Percentiles rank a stretch among this genome's conserved stretches.
These are phyloP conservation scores for Xylaria sp. DNA, from an alignment of 2,329 filamentous ascomycete species.

Conservation along the genomic window DNA sequence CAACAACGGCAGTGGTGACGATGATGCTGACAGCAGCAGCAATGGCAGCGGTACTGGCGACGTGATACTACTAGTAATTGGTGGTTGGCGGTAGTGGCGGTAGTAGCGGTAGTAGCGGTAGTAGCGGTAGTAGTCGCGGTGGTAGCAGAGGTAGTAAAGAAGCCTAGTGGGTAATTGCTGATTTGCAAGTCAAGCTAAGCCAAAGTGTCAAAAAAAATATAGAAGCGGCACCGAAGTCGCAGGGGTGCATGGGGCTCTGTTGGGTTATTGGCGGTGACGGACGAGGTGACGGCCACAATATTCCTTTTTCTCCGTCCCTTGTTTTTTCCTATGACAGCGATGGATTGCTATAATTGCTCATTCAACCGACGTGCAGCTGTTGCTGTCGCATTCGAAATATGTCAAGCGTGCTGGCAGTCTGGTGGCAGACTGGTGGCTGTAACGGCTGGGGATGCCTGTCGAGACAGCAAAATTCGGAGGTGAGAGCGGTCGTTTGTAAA, in stretches of 20 bases:
- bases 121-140: too few species aligned
- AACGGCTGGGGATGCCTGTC: not conserved
- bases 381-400: not conserved
- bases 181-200: not conserved
- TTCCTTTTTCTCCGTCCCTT: too few species aligned
- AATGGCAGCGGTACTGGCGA: not conserved
- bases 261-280: conserved; percentile 8
- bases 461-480: not conserved
- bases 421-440: not conserved
- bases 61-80: not conserved
- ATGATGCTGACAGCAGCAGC: too few species aligned
- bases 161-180: not conserved
- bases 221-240: conserved; percentile 12
- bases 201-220: not conserved
- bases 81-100: not conserved
- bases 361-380: not conserved
- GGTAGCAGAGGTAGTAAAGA: not conserved
- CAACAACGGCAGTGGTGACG: not conserved
- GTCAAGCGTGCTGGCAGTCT: not conserved
- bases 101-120: not conserved
- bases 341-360: not conserved
- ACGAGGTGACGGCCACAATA: not conserved
- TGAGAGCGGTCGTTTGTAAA: not conserved
- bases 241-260: not conserved
- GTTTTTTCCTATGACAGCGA: too few species aligned